These are phyloP conservation scores for Umbilicus rupestris DNA, from an alignment of 164 flowering plant species.

Conservation along the genomic window DNA sequence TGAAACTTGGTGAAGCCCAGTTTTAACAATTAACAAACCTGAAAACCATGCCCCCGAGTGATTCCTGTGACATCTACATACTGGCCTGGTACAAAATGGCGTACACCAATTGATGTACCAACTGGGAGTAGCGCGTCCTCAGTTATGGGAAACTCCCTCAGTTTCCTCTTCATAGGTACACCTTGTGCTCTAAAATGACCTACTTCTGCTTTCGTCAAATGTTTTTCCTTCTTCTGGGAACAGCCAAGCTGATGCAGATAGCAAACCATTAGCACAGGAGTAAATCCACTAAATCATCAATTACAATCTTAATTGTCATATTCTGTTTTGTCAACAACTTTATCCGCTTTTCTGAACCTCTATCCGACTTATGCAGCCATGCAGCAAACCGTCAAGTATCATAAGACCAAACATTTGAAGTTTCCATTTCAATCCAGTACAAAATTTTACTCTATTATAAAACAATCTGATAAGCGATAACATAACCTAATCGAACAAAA, in stretches of 20 bases:
- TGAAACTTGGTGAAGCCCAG: background rate
- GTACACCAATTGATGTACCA: constrained; percentile 68
- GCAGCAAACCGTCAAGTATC: too few relatives aligned
- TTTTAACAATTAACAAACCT: constrained; percentile 33
- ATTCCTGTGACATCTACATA: constrained; percentile 87
- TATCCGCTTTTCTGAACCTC: too few relatives aligned
- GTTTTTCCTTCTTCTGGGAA: constrained; percentile 88
- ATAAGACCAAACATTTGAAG: too few relatives aligned
- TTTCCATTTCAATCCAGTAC: too few relatives aligned
- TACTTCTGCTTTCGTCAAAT: constrained; percentile 84
- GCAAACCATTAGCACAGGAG: background rate
- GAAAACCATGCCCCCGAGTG: constrained; percentile 88
- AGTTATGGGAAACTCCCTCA: constrained; percentile 88
- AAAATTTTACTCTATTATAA: too few relatives aligned
- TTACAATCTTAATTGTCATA: constrained; percentile 29
- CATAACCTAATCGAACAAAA: background rate
- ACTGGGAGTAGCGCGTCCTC: constrained; percentile 96
- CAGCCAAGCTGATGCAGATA: constrained; percentile 61
- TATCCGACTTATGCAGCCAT: too few relatives aligned
- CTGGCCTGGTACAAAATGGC: constrained; percentile 96
- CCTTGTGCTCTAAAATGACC: constrained; percentile 98
- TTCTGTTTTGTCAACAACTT: too few relatives aligned
- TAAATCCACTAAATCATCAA: background rate
- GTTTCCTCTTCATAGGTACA: constrained; percentile 85
- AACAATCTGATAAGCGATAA: too few relatives aligned